A percentile compares a stretch with the other conserved stretches of the same genome.
phyloP scores from a whole-genome alignment of 1,284 basidiomycete species.

The Flammula alnicola region DNA sequence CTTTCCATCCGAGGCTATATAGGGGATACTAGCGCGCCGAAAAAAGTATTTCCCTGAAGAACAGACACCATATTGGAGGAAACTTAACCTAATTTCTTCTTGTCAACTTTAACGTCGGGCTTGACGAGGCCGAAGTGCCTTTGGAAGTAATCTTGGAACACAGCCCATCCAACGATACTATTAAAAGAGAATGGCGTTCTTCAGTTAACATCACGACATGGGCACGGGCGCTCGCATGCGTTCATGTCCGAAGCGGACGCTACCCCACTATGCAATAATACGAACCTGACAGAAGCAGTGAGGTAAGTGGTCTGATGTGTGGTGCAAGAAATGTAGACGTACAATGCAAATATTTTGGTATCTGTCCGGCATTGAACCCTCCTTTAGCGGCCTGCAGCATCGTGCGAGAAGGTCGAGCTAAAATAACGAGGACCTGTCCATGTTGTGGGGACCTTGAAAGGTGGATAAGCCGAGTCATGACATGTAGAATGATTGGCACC shows the following conservation, averaged over 20 bases:
- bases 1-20: too few relatives aligned
- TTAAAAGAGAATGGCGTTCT: too few relatives aligned
- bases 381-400: conserved; percentile 1
- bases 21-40: conserved; percentile 67
- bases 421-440: not conserved
- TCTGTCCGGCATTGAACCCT: conserved; percentile 8
- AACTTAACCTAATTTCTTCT: conserved; percentile 45
- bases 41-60: conserved; percentile 78
- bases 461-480: too few relatives aligned
- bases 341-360: conserved; percentile 32
- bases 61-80: conserved; percentile 66
- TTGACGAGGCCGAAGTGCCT: conserved; percentile 57
- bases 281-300: too few relatives aligned
- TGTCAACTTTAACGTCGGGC: conserved; percentile 41
- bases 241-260: too few relatives aligned
- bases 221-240: too few relatives aligned
- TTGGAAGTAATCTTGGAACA: conserved; percentile 65
- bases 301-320: not conserved
- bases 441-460: conserved; percentile 7
- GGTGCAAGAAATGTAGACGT: conserved; percentile 2
- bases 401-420: conserved; percentile 1
- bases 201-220: too few relatives aligned
- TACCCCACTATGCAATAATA: too few relatives aligned
- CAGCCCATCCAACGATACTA: too few relatives aligned
- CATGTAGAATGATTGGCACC: too few relatives aligned